Evolutionary conservation across 495 filamentous ascomycete species (phyloP), one percentile per base, ranked within the genome.

Genomic region (Penicillium silybi): DNA sequence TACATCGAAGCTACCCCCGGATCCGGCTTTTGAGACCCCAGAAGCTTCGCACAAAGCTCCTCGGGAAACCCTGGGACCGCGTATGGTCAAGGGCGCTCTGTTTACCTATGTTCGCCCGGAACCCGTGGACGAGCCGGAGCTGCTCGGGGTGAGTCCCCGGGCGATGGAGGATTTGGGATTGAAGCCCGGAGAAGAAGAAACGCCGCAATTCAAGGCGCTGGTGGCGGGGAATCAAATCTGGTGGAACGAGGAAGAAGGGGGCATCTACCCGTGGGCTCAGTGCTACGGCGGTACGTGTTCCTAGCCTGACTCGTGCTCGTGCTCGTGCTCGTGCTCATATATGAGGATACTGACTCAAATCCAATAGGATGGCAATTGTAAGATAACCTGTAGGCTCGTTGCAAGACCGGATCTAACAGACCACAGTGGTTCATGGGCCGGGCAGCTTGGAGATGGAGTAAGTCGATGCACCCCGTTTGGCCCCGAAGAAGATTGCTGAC

Each of bases 201-300:
- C 79, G 1, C 69, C 84, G n/a, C 84, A 89, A 8, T 97, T 98
- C 74, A 78, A 82, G 54, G 73, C 82, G 8, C 73, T 87, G 5
- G 86, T 92, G 16, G 80, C 85, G 0, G 93, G 93, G 3, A 97
- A 96, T 64, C 83, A 83, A 59, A 77, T 95, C 50, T 67, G 79
- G 34, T 79, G 79, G 70, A 65, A 61, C 15, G 70, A 81, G 50
- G 82, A 84, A 37, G 78, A 80, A 64, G 71, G 86, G 58, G 78
- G 80, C 4, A 83, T 92, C 32, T 97, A 97, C 64, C 95, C 93
- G 11, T 98, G 93, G 93, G 90, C 95, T 29, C 92, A 97, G 70
- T 97, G 92, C 65, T 98, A 98, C 70, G 93, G 93, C 49, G 93
- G 92, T 75, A 52, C 54, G 64, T 56, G 22, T 48, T 41, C 3